Evolutionary conservation across 2,329 filamentous ascomycete genomes (phyloP).

Genomic region (Trichocomaceae sp.): DNA sequence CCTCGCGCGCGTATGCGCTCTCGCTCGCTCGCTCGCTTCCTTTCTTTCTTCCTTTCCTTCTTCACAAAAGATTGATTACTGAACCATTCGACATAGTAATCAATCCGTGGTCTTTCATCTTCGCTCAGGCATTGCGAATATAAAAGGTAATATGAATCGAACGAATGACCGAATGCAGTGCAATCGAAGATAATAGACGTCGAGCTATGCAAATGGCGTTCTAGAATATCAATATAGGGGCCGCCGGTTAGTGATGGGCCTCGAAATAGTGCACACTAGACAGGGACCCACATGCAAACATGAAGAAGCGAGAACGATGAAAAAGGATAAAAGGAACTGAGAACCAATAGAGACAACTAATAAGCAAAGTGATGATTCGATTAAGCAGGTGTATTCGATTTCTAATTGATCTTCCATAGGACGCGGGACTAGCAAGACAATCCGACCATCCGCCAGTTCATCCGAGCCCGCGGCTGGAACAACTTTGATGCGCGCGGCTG

Average conservation of each 20-base stretch:
- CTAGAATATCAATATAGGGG: slow-evolving; percentile 2
- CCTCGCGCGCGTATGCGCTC: background rate
- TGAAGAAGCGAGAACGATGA: background rate
- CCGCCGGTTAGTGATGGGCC: slow-evolving; percentile 1
- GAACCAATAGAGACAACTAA: background rate
- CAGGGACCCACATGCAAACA: slow-evolving; percentile 1
- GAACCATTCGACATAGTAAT: slow-evolving; percentile 11
- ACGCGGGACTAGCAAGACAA: background rate
- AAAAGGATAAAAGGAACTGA: background rate
- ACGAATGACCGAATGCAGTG: background rate
- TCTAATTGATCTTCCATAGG: background rate
- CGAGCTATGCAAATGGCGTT: slow-evolving; percentile 4
- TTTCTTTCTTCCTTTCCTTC: background rate
- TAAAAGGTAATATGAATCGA: background rate
- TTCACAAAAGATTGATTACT: background rate
- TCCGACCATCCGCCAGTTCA: background rate
- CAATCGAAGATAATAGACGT: background rate
- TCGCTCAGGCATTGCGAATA: slow-evolving; percentile 2
- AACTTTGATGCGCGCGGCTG: slow-evolving; percentile 6
- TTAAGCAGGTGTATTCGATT: background rate
- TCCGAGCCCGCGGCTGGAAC: background rate
- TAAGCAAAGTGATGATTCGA: background rate
- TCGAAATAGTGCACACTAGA: slow-evolving; percentile 8
- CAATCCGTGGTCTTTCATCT: slow-evolving; percentile 5
- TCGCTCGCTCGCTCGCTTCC: background rate